Percentiles rank a stretch among this genome's conserved stretches.
phyloP scores from a whole-genome alignment of 805 yeast species.

The Candida manassasensis region DNA sequence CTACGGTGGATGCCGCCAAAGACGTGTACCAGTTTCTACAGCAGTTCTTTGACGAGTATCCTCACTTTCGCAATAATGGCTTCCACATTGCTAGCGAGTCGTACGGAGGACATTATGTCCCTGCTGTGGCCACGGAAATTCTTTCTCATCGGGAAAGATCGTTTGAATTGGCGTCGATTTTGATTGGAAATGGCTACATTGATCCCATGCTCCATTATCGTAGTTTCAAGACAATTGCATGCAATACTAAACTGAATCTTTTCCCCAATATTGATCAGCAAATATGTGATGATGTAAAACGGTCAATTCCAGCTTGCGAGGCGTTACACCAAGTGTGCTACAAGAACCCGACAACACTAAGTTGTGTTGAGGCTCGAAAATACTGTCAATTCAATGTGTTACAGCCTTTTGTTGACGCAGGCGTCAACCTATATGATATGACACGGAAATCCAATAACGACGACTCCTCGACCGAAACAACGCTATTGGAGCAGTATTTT shows the following conservation, averaged over 20 bases:
- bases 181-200: conserved; percentile 92
- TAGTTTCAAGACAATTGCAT: conserved; percentile 88
- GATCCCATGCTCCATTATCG: conserved; percentile 75
- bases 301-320: conserved; percentile 67
- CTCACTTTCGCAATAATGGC: conserved; percentile 21
- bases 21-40: conserved; percentile 34
- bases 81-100: conserved; percentile 28
- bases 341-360: conserved; percentile 62
- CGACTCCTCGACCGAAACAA: conserved; percentile 51
- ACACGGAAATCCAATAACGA: conserved; percentile 46
- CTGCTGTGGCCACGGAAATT: conserved; percentile 39
- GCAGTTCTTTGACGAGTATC: conserved; percentile 33
- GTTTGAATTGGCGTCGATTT: conserved; percentile 62
- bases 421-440: conserved; percentile 87
- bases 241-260: conserved; percentile 85
- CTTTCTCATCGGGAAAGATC: conserved; percentile 35
- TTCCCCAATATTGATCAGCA: conserved; percentile 64
- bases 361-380: conserved; percentile 86
- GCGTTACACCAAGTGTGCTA: conserved; percentile 75
- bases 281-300: conserved; percentile 61
- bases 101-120: conserved; percentile 45
- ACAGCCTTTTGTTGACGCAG: conserved; percentile 81
- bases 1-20: conserved; percentile 29
- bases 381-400: conserved; percentile 83
- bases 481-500: conserved; percentile 44